phyloP scores from a whole-genome alignment of 176 grass and related monocot species.

The Triticum monococcum region DNA sequence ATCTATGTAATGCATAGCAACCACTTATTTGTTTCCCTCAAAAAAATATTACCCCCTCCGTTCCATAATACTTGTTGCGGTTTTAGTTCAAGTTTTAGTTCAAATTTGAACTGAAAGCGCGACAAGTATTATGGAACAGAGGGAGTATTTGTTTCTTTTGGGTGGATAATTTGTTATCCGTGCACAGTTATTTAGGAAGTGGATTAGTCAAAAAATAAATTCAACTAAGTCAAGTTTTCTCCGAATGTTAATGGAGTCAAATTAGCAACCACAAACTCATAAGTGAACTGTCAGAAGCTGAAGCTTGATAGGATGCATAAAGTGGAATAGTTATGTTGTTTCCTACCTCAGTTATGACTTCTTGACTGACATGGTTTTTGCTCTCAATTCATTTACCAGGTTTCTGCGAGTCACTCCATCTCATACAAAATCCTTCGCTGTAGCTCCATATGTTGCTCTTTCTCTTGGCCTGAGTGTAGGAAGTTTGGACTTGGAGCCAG shows the following conservation, averaged over 20 bases:
- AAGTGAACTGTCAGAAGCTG: background rate
- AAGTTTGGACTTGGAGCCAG: background rate
- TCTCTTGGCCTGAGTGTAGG: background rate
- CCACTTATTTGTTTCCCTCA: too few relatives aligned
- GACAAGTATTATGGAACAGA: too few relatives aligned
- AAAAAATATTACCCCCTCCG: too few relatives aligned
- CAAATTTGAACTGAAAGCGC: too few relatives aligned
- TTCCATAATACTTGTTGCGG: too few relatives aligned
- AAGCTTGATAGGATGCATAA: background rate
- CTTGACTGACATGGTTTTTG: background rate
- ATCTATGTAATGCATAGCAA: background rate
- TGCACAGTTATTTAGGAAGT: background rate
- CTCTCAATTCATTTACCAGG: slow-evolving; percentile 4
- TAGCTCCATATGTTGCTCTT: slow-evolving; percentile 15
- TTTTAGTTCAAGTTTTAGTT: too few relatives aligned
- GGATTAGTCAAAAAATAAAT: background rate
- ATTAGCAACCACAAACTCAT: background rate
- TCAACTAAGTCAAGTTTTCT: background rate
- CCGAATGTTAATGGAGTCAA: background rate
- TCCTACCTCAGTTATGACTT: background rate
- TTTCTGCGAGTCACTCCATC: background rate
- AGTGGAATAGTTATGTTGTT: background rate
- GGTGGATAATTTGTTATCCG: too few relatives aligned
- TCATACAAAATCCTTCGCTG: background rate
- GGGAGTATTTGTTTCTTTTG: too few relatives aligned